Percentiles rank a stretch among this genome's conserved stretches.
Conservation (phyloP, 2,329 filamentous ascomycete species). For the Grosmannia huntii region DNA sequence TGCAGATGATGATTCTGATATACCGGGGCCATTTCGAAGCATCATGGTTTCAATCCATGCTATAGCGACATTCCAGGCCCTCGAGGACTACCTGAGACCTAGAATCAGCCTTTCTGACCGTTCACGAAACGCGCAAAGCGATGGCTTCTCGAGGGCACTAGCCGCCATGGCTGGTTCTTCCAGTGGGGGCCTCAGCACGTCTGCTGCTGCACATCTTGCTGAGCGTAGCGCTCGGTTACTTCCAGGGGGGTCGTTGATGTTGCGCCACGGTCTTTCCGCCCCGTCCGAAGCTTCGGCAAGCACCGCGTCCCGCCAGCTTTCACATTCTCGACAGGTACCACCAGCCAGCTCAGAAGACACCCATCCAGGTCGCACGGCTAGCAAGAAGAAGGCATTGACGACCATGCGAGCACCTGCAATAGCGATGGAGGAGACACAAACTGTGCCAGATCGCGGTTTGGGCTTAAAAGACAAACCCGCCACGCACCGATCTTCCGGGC, state of each 20-base stretch:
- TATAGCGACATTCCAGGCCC: conserved; percentile 91
- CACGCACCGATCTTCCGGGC: conserved; percentile 51
- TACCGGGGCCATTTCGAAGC: conserved; percentile 75
- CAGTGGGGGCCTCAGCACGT: conserved; percentile 40
- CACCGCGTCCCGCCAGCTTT: neutral
- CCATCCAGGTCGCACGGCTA: conserved; percentile 30
- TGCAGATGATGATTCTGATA: conserved; percentile 81
- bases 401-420: conserved; percentile 12
- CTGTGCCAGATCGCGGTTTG: conserved; percentile 26
- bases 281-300: conserved; percentile 15
- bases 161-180: conserved; percentile 62
- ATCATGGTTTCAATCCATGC: conserved; percentile 99
- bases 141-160: conserved; percentile 52
- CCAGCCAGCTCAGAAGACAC: neutral
- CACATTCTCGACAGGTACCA: neutral
- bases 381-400: conserved; percentile 22
- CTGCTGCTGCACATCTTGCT: conserved; percentile 30
- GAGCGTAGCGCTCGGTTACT: conserved; percentile 24
- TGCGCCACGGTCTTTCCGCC: conserved; percentile 22
- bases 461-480: conserved; percentile 36
- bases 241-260: conserved; percentile 15
- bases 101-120: conserved; percentile 73
- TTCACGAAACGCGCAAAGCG: conserved; percentile 48
- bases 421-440: conserved; percentile 20
- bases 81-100: conserved; percentile 91